These are phyloP conservation scores for Salix exigua DNA, from an alignment of 345 rosid species.

Conservation along the genomic window DNA sequence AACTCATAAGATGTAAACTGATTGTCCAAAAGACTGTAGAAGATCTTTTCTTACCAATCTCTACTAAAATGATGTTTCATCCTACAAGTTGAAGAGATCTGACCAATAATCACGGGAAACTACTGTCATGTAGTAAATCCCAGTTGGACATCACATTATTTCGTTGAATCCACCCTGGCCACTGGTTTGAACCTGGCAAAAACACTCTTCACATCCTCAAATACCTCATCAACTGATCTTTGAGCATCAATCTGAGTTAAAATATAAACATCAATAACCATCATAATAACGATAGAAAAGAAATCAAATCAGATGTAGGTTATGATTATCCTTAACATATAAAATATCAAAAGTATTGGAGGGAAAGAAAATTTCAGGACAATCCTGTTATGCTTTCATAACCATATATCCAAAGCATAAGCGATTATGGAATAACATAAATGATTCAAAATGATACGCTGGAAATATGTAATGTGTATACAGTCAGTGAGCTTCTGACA, in stretches of 20 bases:
- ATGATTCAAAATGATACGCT: too few relatives aligned
- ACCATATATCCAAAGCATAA: not conserved
- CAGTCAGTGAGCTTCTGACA: not conserved
- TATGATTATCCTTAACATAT: not conserved
- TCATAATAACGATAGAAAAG: not conserved
- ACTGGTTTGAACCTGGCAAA: slow-evolving; percentile 26
- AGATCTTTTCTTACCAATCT: not conserved
- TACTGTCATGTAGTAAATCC: not conserved
- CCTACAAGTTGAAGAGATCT: not conserved
- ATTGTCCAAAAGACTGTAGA: not conserved
- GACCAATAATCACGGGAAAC: not conserved
- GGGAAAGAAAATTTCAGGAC: not conserved
- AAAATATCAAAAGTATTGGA: not conserved
- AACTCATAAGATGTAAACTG: not conserved
- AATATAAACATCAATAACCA: not conserved
- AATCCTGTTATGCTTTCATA: not conserved
- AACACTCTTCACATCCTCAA: slow-evolving; percentile 45
- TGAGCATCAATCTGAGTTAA: slow-evolving; percentile 60
- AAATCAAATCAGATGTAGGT: not conserved
- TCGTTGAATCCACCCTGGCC: not conserved
- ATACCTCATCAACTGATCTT: slow-evolving; percentile 60
- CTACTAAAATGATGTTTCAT: not conserved
- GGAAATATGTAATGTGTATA: not conserved
- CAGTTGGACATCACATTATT: not conserved
- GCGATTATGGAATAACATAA: not conserved